phyloP scores from a whole-genome alignment of 352 stramenopile genomes.

The Phytophthora pini region DNA sequence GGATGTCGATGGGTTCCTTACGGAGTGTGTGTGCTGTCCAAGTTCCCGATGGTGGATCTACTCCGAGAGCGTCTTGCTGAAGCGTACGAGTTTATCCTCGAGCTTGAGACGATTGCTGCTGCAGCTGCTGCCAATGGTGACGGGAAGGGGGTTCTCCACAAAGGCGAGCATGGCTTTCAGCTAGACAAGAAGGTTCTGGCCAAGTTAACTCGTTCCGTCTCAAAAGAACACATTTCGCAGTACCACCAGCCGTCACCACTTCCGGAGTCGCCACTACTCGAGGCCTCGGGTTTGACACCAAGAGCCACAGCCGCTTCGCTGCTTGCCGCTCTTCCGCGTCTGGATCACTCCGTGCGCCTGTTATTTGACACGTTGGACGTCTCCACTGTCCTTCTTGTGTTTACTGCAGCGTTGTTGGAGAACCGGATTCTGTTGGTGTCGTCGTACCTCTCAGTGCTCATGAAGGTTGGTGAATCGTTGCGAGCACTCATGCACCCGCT shows the following conservation, averaged over 20 bases:
- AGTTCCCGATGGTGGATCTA: slow-evolving; percentile 81
- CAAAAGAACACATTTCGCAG: slow-evolving; percentile 67
- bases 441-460: slow-evolving; percentile 80
- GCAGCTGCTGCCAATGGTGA: slow-evolving; percentile 33
- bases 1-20: slow-evolving; percentile 78
- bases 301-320: slow-evolving; percentile 43
- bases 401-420: slow-evolving; percentile 81
- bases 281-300: slow-evolving; percentile 35
- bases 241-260: slow-evolving; percentile 49
- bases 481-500: slow-evolving; percentile 87
- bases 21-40: slow-evolving; percentile 83
- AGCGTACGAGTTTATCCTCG: slow-evolving; percentile 84
- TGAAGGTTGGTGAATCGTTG: slow-evolving; percentile 81
- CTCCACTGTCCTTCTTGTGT: slow-evolving; percentile 75
- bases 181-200: slow-evolving; percentile 83
- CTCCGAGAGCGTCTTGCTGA: slow-evolving; percentile 82
- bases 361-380: slow-evolving; percentile 86
- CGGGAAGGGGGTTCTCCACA: slow-evolving; percentile 16
- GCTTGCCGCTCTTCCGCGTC: slow-evolving; percentile 55
- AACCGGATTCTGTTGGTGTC: slow-evolving; percentile 86
- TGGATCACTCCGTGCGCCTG: slow-evolving; percentile 81
- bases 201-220: slow-evolving; percentile 75
- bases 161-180: slow-evolving; percentile 51
- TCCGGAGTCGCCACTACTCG: slow-evolving; percentile 42
- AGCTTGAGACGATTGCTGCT: slow-evolving; percentile 64